A percentile compares a stretch with the other conserved stretches of the same genome.
Evolutionary conservation across 495 filamentous ascomycete genomes (phyloP).

Genomic region (Daldinia vernicosa): DNA sequence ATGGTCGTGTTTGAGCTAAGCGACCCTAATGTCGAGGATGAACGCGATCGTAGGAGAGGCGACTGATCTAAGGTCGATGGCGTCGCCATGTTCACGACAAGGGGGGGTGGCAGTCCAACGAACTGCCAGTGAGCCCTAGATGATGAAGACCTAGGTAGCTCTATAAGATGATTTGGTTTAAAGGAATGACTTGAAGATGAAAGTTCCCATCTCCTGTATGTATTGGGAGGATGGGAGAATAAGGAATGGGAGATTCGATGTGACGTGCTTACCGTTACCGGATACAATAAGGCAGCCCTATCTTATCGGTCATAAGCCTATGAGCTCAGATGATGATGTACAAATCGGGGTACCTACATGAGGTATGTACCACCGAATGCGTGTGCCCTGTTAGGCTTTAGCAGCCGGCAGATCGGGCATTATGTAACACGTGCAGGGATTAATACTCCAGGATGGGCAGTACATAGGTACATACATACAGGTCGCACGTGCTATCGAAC

Average conservation of each 20-base stretch:
- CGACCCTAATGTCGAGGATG: slow-evolving; percentile 49
- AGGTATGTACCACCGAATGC: neutral
- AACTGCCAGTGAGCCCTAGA: slow-evolving; percentile 14
- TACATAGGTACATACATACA: no score
- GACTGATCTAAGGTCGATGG: slow-evolving; percentile 34
- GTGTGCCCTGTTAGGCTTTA: no score
- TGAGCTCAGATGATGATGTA: slow-evolving; percentile 4
- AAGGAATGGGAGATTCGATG: slow-evolving; percentile 5
- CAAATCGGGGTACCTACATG: neutral
- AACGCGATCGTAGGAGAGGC: slow-evolving; percentile 46
- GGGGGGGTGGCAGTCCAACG: slow-evolving; percentile 12
- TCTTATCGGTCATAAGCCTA: slow-evolving; percentile 20
- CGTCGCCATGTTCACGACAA: slow-evolving; percentile 26
- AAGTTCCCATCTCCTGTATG: slow-evolving; percentile 17
- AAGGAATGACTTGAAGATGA: slow-evolving; percentile 21
- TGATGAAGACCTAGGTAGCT: neutral
- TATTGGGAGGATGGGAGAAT: no score
- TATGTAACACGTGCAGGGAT: neutral
- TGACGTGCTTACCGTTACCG: slow-evolving; percentile 20
- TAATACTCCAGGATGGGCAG: neutral
- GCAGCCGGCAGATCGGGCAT: neutral
- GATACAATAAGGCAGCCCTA: slow-evolving; percentile 22
- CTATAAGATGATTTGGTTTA: neutral
- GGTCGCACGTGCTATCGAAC: no score
- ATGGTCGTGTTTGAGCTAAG: slow-evolving; percentile 48